Evolutionary conservation across 75 land plant species (phyloP).

Genomic region (Selaginella tamariscina): DNA sequence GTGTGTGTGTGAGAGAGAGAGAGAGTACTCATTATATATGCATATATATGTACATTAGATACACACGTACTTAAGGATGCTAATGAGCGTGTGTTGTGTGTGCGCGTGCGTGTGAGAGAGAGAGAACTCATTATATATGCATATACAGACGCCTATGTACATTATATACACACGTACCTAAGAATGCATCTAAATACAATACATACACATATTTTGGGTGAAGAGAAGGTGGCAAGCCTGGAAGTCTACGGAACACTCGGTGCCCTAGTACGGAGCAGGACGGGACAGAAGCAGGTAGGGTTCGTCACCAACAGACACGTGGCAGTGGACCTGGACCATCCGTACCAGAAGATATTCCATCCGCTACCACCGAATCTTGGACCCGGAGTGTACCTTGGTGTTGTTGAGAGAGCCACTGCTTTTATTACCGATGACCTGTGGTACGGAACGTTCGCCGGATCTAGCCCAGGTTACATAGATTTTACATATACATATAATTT

Average conservation of each 20-base stretch:
- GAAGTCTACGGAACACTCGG: neutral
- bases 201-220: no score
- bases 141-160: no score
- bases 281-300: neutral
- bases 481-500: neutral
- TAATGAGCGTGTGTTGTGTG: no score
- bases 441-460: neutral
- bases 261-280: conserved; percentile 1
- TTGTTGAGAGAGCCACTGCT: neutral
- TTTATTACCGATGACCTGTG: neutral
- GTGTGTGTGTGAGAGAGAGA: no score
- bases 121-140: no score
- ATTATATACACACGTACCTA: no score
- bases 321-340: neutral
- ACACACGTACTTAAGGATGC: no score
- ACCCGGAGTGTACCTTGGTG: neutral
- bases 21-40: no score
- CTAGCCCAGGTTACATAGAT: neutral
- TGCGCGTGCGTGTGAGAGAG: no score
- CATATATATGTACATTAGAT: no score
- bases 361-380: neutral
- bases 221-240: conserved; percentile 3
- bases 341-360: conserved; percentile 2
- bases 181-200: no score
- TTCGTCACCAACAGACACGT: conserved; percentile 4